These are phyloP conservation scores for Ophiobolus disseminans DNA, from an alignment of 2,329 filamentous ascomycete species.

Conservation along the genomic window DNA sequence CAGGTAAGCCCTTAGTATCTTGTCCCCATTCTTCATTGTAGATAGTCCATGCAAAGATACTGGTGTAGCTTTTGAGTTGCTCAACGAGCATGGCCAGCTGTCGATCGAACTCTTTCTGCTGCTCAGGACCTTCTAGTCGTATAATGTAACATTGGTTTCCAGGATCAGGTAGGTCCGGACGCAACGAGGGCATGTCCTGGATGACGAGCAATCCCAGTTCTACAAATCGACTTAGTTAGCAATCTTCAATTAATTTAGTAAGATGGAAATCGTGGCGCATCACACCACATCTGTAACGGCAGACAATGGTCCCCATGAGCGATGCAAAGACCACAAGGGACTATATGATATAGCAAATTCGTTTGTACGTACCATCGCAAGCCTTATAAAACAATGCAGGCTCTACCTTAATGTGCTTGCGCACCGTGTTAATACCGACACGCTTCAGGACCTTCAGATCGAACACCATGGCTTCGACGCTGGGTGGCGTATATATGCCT, in stretches of 20 bases:
- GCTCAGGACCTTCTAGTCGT: conserved; percentile 36
- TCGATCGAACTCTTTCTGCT: conserved; percentile 70
- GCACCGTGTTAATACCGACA: conserved; percentile 73
- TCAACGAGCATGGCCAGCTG: conserved; percentile 68
- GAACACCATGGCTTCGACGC: conserved; percentile 70
- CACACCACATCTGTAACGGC: too few species aligned
- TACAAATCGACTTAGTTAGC: too few species aligned
- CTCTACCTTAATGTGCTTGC: conserved; percentile 77
- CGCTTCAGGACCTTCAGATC: conserved; percentile 70
- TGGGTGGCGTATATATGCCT: conserved; percentile 70
- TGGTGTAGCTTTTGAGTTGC: conserved; percentile 69
- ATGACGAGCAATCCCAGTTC: conserved; percentile 70
- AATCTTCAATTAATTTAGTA: too few species aligned
- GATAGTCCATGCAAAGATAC: conserved; percentile 71
- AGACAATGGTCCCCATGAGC: too few species aligned
- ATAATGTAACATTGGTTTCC: conserved; percentile 17
- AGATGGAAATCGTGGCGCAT: too few species aligned
- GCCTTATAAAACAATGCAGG: conserved; percentile 71
- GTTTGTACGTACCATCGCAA: too few species aligned
- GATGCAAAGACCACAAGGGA: too few species aligned
- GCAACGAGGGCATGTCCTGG: conserved; percentile 74
- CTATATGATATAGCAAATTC: too few species aligned
- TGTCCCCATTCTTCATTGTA: conserved; percentile 79
- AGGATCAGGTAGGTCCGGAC: conserved; percentile 27
- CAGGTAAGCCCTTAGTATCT: conserved; percentile 57